Conservation (phyloP, 768 basidiomycete species). For the Suillus bovinus region DNA sequence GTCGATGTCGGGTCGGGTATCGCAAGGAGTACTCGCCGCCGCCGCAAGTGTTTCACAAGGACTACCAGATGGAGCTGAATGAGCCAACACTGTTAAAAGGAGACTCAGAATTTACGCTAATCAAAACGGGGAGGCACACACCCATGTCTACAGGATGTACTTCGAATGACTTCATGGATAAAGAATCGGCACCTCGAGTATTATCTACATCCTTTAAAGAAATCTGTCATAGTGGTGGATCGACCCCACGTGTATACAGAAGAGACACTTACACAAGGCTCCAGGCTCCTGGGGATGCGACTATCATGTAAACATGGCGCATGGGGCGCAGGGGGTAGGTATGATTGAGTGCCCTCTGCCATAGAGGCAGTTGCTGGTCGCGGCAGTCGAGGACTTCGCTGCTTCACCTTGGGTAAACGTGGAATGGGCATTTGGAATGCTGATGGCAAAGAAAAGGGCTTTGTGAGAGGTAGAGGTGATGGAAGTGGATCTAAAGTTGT, state of each 20-base stretch:
- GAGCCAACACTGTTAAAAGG: background rate
- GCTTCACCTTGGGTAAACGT: constrained; percentile 30
- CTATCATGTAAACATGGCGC: background rate
- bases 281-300: background rate
- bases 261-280: constrained; percentile 1
- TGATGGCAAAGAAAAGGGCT: constrained; percentile 23
- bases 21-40: constrained; percentile 1
- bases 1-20: constrained; percentile 12
- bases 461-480: constrained; percentile 21
- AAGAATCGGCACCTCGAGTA: background rate
- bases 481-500: constrained; percentile 9
- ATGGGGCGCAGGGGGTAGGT: constrained; percentile 42
- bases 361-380: constrained; percentile 47
- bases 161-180: constrained; percentile 3
- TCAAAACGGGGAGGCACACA: background rate
- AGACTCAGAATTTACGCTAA: background rate
- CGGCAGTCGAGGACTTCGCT: constrained; percentile 29
- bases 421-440: constrained; percentile 35
- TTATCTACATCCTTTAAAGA: background rate
- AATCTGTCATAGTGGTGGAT: background rate
- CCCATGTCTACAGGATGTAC: background rate
- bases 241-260: no score
- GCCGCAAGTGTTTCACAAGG: background rate
- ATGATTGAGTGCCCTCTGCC: constrained; percentile 37
- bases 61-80: background rate